phyloP scores from a whole-genome alignment of 805 yeast genomes.

The Starmerella roubikii region DNA sequence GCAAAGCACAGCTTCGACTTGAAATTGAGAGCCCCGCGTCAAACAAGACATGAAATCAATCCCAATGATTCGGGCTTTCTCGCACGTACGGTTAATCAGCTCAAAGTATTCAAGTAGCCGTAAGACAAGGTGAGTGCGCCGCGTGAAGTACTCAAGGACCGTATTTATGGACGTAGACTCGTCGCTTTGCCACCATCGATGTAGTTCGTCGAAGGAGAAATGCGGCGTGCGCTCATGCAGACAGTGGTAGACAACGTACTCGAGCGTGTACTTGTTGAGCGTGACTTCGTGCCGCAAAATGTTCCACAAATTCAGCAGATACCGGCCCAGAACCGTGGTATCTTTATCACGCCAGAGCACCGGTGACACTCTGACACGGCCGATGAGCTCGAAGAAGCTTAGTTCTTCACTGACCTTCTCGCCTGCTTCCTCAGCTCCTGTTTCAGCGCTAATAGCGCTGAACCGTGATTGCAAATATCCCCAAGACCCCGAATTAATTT shows the following conservation, averaged over 20 bases:
- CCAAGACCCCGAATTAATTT: constrained; percentile 72
- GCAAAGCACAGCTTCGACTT: constrained; percentile 72
- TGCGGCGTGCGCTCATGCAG: constrained; percentile 58
- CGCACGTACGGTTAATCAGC: constrained; percentile 54
- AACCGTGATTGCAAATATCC: constrained; percentile 68
- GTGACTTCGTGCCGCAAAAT: constrained; percentile 47
- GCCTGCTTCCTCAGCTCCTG: not conserved
- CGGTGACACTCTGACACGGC: constrained; percentile 8
- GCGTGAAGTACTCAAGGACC: constrained; percentile 35
- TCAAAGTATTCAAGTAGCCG: constrained; percentile 49
- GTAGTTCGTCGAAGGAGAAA: constrained; percentile 37
- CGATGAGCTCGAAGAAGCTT: constrained; percentile 10
- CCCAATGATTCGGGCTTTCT: constrained; percentile 75
- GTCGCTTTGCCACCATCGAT: constrained; percentile 32
- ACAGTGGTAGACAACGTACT: constrained; percentile 56
- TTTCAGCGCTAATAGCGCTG: not conserved
- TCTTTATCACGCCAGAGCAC: not conserved
- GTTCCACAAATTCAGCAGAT: constrained; percentile 77
- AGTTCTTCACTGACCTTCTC: not conserved
- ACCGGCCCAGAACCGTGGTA: constrained; percentile 54
- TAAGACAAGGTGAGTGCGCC: constrained; percentile 33
- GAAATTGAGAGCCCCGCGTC: constrained; percentile 85
- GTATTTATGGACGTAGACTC: constrained; percentile 16
- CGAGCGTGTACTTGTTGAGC: constrained; percentile 57
- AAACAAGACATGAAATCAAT: constrained; percentile 79